Evolutionary conservation across 495 filamentous ascomycete species (phyloP).

Genomic region (Penicillium cosmopolitanum): DNA sequence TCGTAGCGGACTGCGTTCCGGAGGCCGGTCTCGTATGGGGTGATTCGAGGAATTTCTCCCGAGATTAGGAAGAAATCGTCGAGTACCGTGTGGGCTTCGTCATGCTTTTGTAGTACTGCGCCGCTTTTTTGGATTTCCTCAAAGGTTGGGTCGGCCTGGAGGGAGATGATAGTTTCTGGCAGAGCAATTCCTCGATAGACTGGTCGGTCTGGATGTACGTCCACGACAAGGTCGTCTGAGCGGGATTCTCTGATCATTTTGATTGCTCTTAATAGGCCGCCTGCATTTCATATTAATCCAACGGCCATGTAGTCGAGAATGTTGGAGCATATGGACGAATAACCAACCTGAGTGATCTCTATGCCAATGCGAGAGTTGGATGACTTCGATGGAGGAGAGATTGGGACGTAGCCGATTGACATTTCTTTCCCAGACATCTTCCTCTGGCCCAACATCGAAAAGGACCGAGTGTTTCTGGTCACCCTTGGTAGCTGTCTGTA

Average conservation of each 20-base stretch:
- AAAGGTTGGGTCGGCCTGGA: constrained; percentile 63
- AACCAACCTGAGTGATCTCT: constrained; percentile 59
- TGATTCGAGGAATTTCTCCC: constrained; percentile 59
- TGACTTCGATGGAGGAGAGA: constrained; percentile 67
- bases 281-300: constrained; percentile 26
- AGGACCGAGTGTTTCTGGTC: constrained; percentile 56
- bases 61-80: constrained; percentile 61
- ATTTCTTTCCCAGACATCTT: constrained; percentile 59
- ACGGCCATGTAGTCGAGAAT: background rate
- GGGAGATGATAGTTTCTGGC: constrained; percentile 47
- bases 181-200: constrained; percentile 56
- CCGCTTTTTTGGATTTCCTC: constrained; percentile 54
- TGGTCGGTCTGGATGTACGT: constrained; percentile 60
- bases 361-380: constrained; percentile 78
- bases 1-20: constrained; percentile 52
- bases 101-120: constrained; percentile 46
- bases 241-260: constrained; percentile 47
- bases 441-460: constrained; percentile 64
- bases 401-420: constrained; percentile 51
- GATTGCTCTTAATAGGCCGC: constrained; percentile 52
- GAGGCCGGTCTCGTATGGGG: constrained; percentile 57
- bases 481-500: constrained; percentile 57
- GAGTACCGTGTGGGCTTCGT: constrained; percentile 53
- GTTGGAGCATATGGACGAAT: background rate
- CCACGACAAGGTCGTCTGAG: constrained; percentile 42